Evolutionary conservation across 257 asterid species (phyloP), one percentile per base, ranked within the genome.

Genomic region (Buddleja alternifolia): DNA sequence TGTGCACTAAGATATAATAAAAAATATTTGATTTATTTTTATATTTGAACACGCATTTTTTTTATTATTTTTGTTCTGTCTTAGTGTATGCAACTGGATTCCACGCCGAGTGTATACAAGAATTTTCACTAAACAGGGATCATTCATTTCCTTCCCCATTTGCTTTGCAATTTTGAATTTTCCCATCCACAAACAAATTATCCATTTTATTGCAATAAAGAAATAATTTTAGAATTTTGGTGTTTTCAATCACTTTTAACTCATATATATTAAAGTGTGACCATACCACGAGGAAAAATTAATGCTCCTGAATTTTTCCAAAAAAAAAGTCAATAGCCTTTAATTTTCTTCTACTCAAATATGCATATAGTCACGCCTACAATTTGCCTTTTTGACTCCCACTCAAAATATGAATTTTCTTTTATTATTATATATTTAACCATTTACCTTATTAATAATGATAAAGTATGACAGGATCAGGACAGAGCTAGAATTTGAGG

Each of bases 251-350:
- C 10, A 36, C 34, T 29, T 29, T n/a, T 14, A 32, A 63, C 51
- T 45, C 63, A 37, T 46, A 41, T 45, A 15, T 11, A 48, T 50
- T 41, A 32, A 57, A 39, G 47, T 52, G 70, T 57, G 65, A 65
- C 70, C 56, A 57, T 59, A 65, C 10, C 11, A 19, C 29, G n/a
- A 59, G 1, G 34, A 0, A 51, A 60, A 52, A 32, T 41, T 29
- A 76, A 9, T 25, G 72, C 63, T 53, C 78, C 58, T 56, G 66
- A 63, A 50, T 48, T 75, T 44, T 52, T 4, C 15, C n/a, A 50
- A 15, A 16, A n/a, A 72, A n/a, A 11, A 39, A 66, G 67, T 53
- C 77, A 53, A 44, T 60, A 40, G 2, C 59, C 29, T 45, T 46
- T 61, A 34, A 55, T 46, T 40, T n/a, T 55, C 51, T 19, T 55